Percentiles rank a stretch among this genome's conserved stretches.
These are phyloP conservation scores for Ceratocystis papillata DNA, from an alignment of 2,329 filamentous ascomycete genomes.

Conservation along the genomic window DNA sequence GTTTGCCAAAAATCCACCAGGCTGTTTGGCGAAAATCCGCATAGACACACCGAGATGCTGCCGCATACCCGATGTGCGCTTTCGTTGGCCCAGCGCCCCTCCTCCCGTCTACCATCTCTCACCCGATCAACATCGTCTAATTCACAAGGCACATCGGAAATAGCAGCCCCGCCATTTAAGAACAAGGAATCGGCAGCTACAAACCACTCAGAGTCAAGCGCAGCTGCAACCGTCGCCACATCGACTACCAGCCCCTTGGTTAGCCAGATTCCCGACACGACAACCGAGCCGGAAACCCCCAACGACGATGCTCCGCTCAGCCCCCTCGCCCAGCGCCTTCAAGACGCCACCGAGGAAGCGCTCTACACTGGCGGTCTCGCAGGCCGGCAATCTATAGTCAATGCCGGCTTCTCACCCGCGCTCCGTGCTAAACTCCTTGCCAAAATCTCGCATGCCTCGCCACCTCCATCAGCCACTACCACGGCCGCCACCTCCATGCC, in stretches of 20 bases:
- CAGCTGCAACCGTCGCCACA: background rate
- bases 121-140: background rate
- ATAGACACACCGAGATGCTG: background rate
- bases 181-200: background rate
- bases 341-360: constrained; percentile 53
- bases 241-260: background rate
- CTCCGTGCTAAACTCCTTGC: constrained; percentile 48
- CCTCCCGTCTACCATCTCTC: background rate
- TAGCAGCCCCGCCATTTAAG: background rate
- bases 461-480: background rate
- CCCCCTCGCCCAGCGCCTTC: constrained; percentile 39
- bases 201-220: background rate
- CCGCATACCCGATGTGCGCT: background rate
- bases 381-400: constrained; percentile 48
- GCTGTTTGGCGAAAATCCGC: too few species aligned
- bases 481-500: constrained; percentile 30
- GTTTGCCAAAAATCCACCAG: background rate
- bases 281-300: background rate
- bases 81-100: background rate
- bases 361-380: constrained; percentile 48
- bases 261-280: too few species aligned
- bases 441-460: constrained; percentile 44
- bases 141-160: too few species aligned
- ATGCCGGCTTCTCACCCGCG: constrained; percentile 54
- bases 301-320: background rate